Base-by-base conservation (phyloP, 2,329 filamentous ascomycete species). In the Rosellinia necatrix region DNA sequence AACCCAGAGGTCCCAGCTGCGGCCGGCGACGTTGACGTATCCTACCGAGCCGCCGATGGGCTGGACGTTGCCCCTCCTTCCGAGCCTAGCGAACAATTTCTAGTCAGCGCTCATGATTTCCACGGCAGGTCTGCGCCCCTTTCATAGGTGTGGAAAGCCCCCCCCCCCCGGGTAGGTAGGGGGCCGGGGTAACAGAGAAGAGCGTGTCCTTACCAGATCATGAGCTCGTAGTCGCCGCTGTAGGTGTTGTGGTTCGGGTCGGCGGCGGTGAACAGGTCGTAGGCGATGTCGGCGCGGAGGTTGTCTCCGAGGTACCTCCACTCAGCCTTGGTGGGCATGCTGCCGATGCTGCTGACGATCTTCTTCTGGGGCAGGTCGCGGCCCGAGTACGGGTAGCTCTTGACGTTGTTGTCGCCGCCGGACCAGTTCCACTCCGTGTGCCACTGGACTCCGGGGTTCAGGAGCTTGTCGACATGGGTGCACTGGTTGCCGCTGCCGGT, bases 121-220 rank as follows among this genome's bases (percentile, higher is more conserved):
- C 17, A 7, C n/a, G n/a, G 13, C 35, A 29, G n/a, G 3, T 30
- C 13, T 10, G n/a, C n/a, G n/a, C n/a, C n/a, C n/a, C n/a, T n/a
- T n/a, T n/a, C n/a, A n/a, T n/a, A n/a, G n/a, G n/a, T n/a, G n/a
- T n/a, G n/a, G n/a, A n/a, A n/a, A n/a, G n/a, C n/a, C n/a, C n/a
- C n/a, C n/a, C n/a, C n/a, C n/a, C n/a, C n/a, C n/a, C n/a, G n/a
- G n/a, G n/a, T n/a, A n/a, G n/a, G n/a, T n/a, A n/a, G n/a, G n/a
- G n/a, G n/a, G n/a, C n/a, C n/a, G n/a, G n/a, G n/a, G n/a, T n/a
- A n/a, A n/a, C n/a, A n/a, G n/a, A n/a, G n/a, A n/a, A n/a, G n/a
- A n/a, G n/a, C n/a, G n/a, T n/a, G 15, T 24, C 17, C 59, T 56
- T 48, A 61, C 59, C 59, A 61, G 37, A 61, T 35, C 59, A 61